Evolutionary conservation across 306 rosid species (phyloP).

Genomic region (Dalbergia cochinchinensis): DNA sequence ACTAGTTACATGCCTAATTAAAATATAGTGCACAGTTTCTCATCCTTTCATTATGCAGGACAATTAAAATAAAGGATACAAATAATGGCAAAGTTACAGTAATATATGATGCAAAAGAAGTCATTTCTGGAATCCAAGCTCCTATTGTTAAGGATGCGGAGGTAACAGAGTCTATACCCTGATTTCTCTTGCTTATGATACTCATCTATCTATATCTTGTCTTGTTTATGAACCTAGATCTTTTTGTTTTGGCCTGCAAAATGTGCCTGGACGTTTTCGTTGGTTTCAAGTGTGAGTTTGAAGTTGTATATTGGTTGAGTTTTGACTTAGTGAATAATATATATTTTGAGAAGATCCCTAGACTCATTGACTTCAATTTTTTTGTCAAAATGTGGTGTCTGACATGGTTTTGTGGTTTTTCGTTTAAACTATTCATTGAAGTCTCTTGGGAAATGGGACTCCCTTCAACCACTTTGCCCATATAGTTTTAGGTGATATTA

Average conservation of each 20-base stretch:
- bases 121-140: conserved; percentile 63
- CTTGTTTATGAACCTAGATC: not conserved
- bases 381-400: too few relatives aligned
- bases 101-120: conserved; percentile 81
- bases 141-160: conserved; percentile 60
- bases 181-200: not conserved
- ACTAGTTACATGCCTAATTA: not conserved
- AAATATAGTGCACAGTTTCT: not conserved
- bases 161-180: conserved; percentile 53
- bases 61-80: conserved; percentile 63
- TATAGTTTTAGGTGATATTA: too few relatives aligned
- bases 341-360: too few relatives aligned
- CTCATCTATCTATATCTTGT: not conserved
- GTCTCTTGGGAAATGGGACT: too few relatives aligned
- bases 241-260: not conserved
- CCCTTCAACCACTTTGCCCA: too few relatives aligned
- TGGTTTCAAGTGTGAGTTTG: too few relatives aligned
- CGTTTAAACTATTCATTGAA: too few relatives aligned
- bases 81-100: conserved; percentile 57
- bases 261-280: not conserved
- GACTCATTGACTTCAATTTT: too few relatives aligned
- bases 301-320: too few relatives aligned
- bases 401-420: too few relatives aligned
- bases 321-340: too few relatives aligned
- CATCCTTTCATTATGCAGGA: conserved; percentile 58